Conservation (phyloP, 345 rosid genomes). For the Theobroma cacao region DNA sequence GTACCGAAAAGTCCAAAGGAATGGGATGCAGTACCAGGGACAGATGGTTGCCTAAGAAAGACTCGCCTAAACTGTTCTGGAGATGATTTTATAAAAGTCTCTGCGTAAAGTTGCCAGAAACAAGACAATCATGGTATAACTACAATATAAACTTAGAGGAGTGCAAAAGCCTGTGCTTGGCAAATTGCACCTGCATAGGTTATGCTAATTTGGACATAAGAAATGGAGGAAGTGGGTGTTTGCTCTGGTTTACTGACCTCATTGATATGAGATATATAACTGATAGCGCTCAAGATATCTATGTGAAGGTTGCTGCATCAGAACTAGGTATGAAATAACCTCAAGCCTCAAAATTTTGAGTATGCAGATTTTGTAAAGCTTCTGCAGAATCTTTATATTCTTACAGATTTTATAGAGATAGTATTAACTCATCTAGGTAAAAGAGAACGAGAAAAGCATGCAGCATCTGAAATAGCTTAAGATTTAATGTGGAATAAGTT, state of each 20-base stretch:
- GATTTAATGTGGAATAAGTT: not conserved
- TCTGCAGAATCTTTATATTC: not conserved
- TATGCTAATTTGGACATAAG: constrained; percentile 36
- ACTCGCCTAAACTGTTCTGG: constrained; percentile 21
- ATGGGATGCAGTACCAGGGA: constrained; percentile 39
- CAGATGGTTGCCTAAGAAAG: constrained; percentile 43
- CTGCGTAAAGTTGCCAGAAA: constrained; percentile 48
- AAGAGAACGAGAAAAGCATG: too few species aligned
- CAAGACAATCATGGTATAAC: constrained; percentile 19
- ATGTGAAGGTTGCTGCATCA: constrained; percentile 36
- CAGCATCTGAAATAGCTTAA: too few species aligned
- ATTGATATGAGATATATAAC: constrained; percentile 33
- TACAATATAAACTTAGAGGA: constrained; percentile 23
- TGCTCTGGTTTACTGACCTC: constrained; percentile 37
- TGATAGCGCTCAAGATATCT: constrained; percentile 30
- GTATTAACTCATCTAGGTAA: too few species aligned
- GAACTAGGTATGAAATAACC: constrained; percentile 19
- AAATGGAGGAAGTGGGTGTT: constrained; percentile 41
- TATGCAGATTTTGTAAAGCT: not conserved
- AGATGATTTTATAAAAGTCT: constrained; percentile 30
- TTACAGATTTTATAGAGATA: not conserved
- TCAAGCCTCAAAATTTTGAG: not conserved
- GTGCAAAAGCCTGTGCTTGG: constrained; percentile 32
- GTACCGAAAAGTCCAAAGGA: constrained; percentile 30
- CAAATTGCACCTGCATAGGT: constrained; percentile 52